Evolutionary conservation across 2,329 filamentous ascomycete genomes (phyloP).

Genomic region (Volutella citrinella): DNA sequence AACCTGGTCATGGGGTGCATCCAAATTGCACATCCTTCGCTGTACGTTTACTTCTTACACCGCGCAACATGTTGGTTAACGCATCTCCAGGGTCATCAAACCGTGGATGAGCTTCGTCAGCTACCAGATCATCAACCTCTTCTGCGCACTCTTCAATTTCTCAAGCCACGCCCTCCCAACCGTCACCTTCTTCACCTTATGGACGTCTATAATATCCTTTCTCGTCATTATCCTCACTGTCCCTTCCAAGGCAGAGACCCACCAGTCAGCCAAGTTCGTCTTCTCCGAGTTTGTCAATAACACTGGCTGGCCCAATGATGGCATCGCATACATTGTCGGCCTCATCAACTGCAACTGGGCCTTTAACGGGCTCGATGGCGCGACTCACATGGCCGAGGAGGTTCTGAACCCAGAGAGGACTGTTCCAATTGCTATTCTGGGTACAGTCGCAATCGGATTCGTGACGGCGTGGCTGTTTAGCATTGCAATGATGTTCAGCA

Average conservation of each 20-base stretch:
- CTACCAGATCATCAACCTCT: slow-evolving; percentile 5
- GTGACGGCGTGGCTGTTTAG: slow-evolving; percentile 9
- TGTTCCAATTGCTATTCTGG: slow-evolving; percentile 8
- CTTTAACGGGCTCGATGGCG: slow-evolving; percentile 7
- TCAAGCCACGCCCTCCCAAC: slow-evolving; percentile 1
- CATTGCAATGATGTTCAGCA: slow-evolving; percentile 11
- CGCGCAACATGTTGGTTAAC: not conserved
- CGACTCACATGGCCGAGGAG: slow-evolving; percentile 11
- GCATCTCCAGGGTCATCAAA: not conserved
- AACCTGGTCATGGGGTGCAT: slow-evolving; percentile 3
- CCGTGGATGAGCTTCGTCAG: slow-evolving; percentile 7
- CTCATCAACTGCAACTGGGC: slow-evolving; percentile 11
- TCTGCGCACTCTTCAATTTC: slow-evolving; percentile 3
- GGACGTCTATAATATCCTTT: slow-evolving; percentile 5
- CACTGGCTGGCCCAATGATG: slow-evolving; percentile 4
- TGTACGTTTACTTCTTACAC: not conserved
- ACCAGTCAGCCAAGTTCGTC: slow-evolving; percentile 2
- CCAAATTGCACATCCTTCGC: slow-evolving; percentile 4
- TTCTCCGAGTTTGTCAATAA: slow-evolving; percentile 6
- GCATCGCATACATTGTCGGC: slow-evolving; percentile 9
- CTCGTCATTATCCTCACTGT: slow-evolving; percentile 5
- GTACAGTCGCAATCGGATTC: slow-evolving; percentile 9
- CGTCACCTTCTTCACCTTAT: slow-evolving; percentile 3
- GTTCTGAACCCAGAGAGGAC: slow-evolving; percentile 3
- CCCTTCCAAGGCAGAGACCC: not conserved